A percentile compares a stretch with the other conserved stretches of the same genome.
Evolutionary conservation across 257 asterid species (phyloP).

Genomic region (Ligustrum vulgare): DNA sequence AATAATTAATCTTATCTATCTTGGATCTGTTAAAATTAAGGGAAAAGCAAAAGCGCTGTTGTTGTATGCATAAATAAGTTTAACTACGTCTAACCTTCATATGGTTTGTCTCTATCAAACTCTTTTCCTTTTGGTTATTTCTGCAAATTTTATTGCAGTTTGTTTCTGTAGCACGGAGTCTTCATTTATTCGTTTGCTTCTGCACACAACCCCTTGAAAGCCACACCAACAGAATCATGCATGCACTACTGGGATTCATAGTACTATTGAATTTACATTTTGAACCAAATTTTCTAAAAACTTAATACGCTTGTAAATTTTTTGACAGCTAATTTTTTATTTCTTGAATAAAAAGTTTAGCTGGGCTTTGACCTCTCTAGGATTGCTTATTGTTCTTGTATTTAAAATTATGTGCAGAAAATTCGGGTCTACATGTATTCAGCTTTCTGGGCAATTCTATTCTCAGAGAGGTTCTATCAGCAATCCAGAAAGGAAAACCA

Average conservation of each 20-base stretch:
- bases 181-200: neutral
- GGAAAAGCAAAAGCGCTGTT: neutral
- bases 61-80: neutral
- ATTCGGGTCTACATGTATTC: slow-evolving; percentile 95
- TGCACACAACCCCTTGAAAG: neutral
- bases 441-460: slow-evolving; percentile 93
- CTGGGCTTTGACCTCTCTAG: slow-evolving; percentile 9
- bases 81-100: neutral
- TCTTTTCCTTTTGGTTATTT: neutral
- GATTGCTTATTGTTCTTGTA: slow-evolving; percentile 22
- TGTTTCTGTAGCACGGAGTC: neutral
- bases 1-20: neutral
- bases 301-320: neutral
- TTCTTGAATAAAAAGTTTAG: slow-evolving; percentile 8
- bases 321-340: slow-evolving; percentile 13
- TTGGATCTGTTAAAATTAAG: neutral
- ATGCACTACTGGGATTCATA: neutral
- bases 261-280: neutral
- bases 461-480: slow-evolving; percentile 80
- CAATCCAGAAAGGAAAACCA: slow-evolving; percentile 89
- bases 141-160: neutral
- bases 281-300: neutral
- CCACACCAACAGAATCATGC: neutral
- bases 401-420: slow-evolving; percentile 55
- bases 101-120: neutral